Conservation (phyloP, 805 yeast genomes). For the Geotrichum ghanense region DNA sequence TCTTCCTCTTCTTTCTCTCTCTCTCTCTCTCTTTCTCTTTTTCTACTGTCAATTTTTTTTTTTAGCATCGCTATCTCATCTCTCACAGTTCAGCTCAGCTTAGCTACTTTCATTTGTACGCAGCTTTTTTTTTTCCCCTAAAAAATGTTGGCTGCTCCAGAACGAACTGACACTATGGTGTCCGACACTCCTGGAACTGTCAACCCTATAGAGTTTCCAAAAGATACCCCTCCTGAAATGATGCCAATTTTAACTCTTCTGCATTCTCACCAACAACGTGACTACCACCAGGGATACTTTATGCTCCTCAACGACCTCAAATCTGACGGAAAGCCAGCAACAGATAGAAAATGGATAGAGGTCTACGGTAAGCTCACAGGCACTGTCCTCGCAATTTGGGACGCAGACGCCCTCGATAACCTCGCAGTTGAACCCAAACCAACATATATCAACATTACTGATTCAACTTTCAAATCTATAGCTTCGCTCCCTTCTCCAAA, state of each 20-base stretch:
- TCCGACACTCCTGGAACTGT: neutral
- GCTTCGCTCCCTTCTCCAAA: constrained; percentile 50
- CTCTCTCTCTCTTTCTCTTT: neutral
- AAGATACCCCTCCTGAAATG: constrained; percentile 48
- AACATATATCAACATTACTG: constrained; percentile 80
- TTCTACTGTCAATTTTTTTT: neutral
- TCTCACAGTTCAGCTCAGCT: too few species aligned
- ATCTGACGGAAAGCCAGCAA: constrained; percentile 65
- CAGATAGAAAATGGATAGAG: constrained; percentile 79
- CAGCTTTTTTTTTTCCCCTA: too few species aligned
- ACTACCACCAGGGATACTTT: constrained; percentile 46
- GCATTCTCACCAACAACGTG: constrained; percentile 56
- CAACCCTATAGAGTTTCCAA: constrained; percentile 13
- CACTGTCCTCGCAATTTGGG: constrained; percentile 88
- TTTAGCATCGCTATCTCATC: neutral
- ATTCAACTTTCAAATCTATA: constrained; percentile 72
- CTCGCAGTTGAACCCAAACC: constrained; percentile 57
- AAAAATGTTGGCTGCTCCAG: neutral
- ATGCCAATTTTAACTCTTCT: constrained; percentile 61
- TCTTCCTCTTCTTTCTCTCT: neutral
- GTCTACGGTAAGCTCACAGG: constrained; percentile 89
- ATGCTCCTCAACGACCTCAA: constrained; percentile 30
- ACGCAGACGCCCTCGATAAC: constrained; percentile 40
- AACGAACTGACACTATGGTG: neutral
- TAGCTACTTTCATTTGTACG: too few species aligned